Base-by-base conservation (phyloP, 306 rosid species). In the Malus domestica region DNA sequence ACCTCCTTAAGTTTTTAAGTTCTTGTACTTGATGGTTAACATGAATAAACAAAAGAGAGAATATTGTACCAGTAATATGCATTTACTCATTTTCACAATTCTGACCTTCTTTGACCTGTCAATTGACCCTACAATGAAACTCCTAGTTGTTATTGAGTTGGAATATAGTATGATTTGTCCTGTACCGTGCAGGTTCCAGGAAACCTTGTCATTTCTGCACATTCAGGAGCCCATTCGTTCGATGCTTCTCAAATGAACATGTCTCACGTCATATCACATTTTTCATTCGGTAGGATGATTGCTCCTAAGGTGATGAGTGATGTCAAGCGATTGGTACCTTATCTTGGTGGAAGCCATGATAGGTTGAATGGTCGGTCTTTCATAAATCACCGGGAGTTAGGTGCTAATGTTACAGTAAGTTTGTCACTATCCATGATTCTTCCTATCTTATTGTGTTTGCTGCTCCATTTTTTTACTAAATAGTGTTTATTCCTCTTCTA, bases 241-340 rank as follows among this genome's bases (percentile, higher is more conserved):
- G 99, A 95, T 89, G 81, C 88, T 79, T 84, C 97, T 78, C 96
- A 87, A 81, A 95, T 95, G 96, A 95, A 95, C 85, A 92, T 95
- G 97, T 95, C 99, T 64, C 99, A 95, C 64, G 81, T 92, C 82
- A 29, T 95, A 84, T 79, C 92, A 78, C 88, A 92, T 79, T 80
- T 95, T 79, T 85, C 91, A 57, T 95, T 95, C 68, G 99, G 99
- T 49, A 88, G 86, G 88, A 89, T 22, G 78, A 54, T 92, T 67
- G 52, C 90, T 3, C 83, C 96, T 42, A 92, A 85, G 84, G 84
- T 83, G 74, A 77, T 92, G 88, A 86, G 59, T 75, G 94, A 95
- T 66, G 88, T 86, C 68, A 86, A 92, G 87, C 87, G 86, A 72
- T 77, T 93, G 85, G 78, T 90, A 81, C 99, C 99, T 64, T 76